Percentiles rank a stretch among this genome's conserved stretches.
Conservation (phyloP, 768 basidiomycete genomes). For the Cyclocybe aegerita region DNA sequence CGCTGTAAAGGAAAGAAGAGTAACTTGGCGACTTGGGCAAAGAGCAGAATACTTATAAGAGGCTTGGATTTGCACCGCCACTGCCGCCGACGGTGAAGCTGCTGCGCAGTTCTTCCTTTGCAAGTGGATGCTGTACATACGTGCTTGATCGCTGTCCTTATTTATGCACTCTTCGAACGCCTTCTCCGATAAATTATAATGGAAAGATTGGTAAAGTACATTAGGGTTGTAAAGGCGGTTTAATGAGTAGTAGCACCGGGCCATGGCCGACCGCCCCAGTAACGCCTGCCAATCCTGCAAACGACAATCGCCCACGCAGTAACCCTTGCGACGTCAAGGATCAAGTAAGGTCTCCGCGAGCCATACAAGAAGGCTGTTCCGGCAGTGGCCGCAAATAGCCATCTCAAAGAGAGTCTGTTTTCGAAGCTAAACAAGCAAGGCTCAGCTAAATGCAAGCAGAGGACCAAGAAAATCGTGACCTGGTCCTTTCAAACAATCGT, state of each 20-base stretch:
- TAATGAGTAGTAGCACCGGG: not conserved
- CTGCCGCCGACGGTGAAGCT: too few relatives aligned
- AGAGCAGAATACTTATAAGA: too few relatives aligned
- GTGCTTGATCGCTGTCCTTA: too few relatives aligned
- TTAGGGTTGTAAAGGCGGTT: too few relatives aligned
- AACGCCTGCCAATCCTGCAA: constrained; percentile 46
- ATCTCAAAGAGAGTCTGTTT: constrained; percentile 42
- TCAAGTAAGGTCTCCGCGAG: constrained; percentile 60
- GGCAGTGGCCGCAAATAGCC: constrained; percentile 52
- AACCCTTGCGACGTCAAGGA: constrained; percentile 62
- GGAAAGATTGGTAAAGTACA: too few relatives aligned
- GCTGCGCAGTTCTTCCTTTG: too few relatives aligned
- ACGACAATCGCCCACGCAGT: constrained; percentile 45
- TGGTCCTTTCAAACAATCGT: constrained; percentile 42
- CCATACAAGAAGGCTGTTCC: constrained; percentile 63
- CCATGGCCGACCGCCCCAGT: constrained; percentile 46
- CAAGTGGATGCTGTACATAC: too few relatives aligned
- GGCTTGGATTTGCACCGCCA: too few relatives aligned
- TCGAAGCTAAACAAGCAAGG: constrained; percentile 33
- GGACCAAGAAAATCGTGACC: constrained; percentile 20
- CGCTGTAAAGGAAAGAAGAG: too few relatives aligned
- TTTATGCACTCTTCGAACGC: too few relatives aligned
- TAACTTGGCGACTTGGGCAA: too few relatives aligned
- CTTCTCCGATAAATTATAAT: too few relatives aligned
- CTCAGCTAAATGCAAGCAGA: constrained; percentile 9